Base-by-base conservation (phyloP, 805 yeast genomes). In the Ogataea henricii region DNA sequence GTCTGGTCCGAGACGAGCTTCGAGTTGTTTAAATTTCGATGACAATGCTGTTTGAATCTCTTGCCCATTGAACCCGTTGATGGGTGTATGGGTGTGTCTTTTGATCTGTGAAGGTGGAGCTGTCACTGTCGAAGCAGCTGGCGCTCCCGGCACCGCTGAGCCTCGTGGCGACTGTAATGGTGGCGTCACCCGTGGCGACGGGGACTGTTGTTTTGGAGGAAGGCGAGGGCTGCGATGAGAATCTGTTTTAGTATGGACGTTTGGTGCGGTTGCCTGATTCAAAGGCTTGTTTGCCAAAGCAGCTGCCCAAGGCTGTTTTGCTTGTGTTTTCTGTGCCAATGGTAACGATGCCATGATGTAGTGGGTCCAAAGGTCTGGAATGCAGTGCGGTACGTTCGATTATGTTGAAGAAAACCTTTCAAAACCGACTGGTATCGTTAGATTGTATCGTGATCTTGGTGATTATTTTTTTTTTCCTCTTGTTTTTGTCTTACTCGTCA, bases 261-360 rank as follows among this genome's bases (percentile, higher is more conserved):
- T 34, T 9, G 21, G 9, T 34, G 37, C 6, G 32, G 30, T 33
- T 22, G 42, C 21, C 22, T 39, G 42, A 33, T 36, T 21, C 2
- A 17, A 13, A 22, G 49, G 45, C 41, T 39, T 38, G 27, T 46
- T 43, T 3, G 52, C 50, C 13, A 49, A 29, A 13, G 56, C 53
- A 4, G 52, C 43, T 4, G 56, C 56, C 56, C 56, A 53, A 6
- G 56, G 56, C 48, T 52, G 56, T 26, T 33, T 49, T 16, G 50
- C 29, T 34, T 47, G 53, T 29, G 49, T 14, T 26, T 52, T 52
- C 10, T 48, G 40, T 12, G 46, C 32, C n/a, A 30, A 40, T 18
- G 49, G 46, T 14, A 40, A 18, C 17, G 53, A 46, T 6, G 50
- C 43, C 55, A 51, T 51, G 18, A 25, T 25, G 16, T 14, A 25